A percentile compares a stretch with the other conserved stretches of the same genome.
phyloP scores from a whole-genome alignment of 2,329 filamentous ascomycete species.

The Fusarium pseudonygamai region DNA sequence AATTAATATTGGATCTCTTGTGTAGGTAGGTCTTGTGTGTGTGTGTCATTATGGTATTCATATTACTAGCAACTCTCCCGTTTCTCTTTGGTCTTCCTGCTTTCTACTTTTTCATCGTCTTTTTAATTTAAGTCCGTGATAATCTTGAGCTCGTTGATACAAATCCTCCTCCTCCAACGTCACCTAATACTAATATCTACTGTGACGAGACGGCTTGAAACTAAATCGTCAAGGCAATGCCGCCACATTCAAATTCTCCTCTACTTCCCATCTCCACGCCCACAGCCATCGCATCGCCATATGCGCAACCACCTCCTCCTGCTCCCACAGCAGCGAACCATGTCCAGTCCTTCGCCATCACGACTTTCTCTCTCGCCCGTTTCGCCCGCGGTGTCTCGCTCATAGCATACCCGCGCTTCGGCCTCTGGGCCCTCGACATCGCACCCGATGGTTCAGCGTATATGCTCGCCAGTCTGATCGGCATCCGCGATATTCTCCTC shows the following conservation, averaged over 20 bases:
- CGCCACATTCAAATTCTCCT: slow-evolving; percentile 32
- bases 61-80: slow-evolving; percentile 8
- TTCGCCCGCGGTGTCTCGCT: slow-evolving; percentile 43
- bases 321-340: slow-evolving; percentile 21
- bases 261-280: slow-evolving; percentile 41
- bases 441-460: slow-evolving; percentile 40
- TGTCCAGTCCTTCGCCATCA: slow-evolving; percentile 39
- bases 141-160: slow-evolving; percentile 17
- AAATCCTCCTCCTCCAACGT: neutral
- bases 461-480: slow-evolving; percentile 46
- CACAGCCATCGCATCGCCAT: slow-evolving; percentile 32
- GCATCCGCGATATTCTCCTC: slow-evolving; percentile 46
- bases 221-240: slow-evolving; percentile 24
- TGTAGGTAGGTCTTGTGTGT: neutral
- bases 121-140: slow-evolving; percentile 11
- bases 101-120: slow-evolving; percentile 13
- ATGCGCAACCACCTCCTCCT: neutral
- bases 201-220: neutral
- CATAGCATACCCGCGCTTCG: slow-evolving; percentile 43
- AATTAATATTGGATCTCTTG: neutral
- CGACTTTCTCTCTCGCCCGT: slow-evolving; percentile 40
- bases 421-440: slow-evolving; percentile 45
- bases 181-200: neutral
- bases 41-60: slow-evolving; percentile 15
- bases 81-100: slow-evolving; percentile 11